Evolutionary conservation across 371 early-diverging fungal species (phyloP).

Genomic region (Mucor saturninus): DNA sequence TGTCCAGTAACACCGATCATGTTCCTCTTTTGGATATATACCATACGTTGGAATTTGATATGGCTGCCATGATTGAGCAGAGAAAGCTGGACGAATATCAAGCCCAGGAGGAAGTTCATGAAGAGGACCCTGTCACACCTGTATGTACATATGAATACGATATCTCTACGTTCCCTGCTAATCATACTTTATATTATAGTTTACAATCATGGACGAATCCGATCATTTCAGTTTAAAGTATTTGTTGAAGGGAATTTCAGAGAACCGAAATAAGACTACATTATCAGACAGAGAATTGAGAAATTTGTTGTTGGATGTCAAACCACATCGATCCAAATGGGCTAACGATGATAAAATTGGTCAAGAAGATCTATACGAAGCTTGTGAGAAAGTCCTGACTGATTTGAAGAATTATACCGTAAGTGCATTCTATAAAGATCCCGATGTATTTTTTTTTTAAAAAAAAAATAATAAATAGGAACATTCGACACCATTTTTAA

Average conservation of each 20-base stretch:
- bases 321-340: constrained; percentile 89
- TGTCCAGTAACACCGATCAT: constrained; percentile 12
- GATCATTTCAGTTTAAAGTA: constrained; percentile 65
- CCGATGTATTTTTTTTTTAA: too few species aligned
- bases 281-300: constrained; percentile 74
- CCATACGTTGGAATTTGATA: constrained; percentile 80
- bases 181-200: constrained; percentile 10
- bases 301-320: constrained; percentile 75
- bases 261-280: constrained; percentile 61
- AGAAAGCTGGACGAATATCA: constrained; percentile 48
- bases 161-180: not conserved
- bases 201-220: constrained; percentile 45
- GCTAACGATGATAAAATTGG: constrained; percentile 82
- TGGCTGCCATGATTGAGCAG: constrained; percentile 66
- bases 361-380: constrained; percentile 90
- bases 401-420: constrained; percentile 80
- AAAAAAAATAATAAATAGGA: constrained; percentile 44
- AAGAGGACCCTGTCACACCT: constrained; percentile 30
- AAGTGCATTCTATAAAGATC: constrained; percentile 8
- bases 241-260: constrained; percentile 75
- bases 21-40: constrained; percentile 71
- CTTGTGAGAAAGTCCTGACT: constrained; percentile 82
- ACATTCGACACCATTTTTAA: constrained; percentile 86
- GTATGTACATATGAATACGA: not conserved
- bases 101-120: constrained; percentile 48